These are phyloP conservation scores for Erucastrum elatum DNA, from an alignment of 345 rosid genomes.

Conservation along the genomic window DNA sequence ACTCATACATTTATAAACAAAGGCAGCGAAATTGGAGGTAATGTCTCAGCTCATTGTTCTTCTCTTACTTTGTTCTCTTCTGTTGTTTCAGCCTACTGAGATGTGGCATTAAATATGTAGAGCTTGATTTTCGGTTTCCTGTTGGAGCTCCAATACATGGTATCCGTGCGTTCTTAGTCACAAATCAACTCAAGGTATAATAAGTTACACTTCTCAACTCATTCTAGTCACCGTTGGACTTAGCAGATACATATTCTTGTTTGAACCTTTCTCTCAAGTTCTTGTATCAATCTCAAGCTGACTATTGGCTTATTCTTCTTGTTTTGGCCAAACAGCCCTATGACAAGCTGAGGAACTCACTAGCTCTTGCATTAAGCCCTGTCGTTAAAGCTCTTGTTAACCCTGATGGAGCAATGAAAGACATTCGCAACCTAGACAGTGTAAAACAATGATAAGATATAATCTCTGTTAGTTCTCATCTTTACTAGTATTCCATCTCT, in stretches of 20 bases:
- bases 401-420: constrained; percentile 92
- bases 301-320: background rate
- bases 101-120: constrained; percentile 45
- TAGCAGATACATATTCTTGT: background rate
- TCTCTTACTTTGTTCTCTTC: background rate
- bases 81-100: background rate
- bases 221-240: background rate
- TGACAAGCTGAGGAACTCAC: constrained; percentile 90
- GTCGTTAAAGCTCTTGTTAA: constrained; percentile 85
- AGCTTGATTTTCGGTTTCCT: constrained; percentile 93
- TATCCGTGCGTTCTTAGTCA: constrained; percentile 75
- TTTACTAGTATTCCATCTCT: no score
- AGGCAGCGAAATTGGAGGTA: constrained; percentile 88
- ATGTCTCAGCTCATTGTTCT: constrained; percentile 13
- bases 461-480: constrained; percentile 1
- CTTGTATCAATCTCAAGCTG: background rate
- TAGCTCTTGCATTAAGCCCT: constrained; percentile 95
- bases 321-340: constrained; percentile 56
- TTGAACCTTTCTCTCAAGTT: background rate
- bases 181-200: constrained; percentile 84
- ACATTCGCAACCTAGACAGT: constrained; percentile 81
- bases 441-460: constrained; percentile 45
- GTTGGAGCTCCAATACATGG: constrained; percentile 97
- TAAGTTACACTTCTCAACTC: background rate
- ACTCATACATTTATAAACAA: constrained; percentile 97